phyloP scores from a whole-genome alignment of 306 rosid species.

The Quercus robur region DNA sequence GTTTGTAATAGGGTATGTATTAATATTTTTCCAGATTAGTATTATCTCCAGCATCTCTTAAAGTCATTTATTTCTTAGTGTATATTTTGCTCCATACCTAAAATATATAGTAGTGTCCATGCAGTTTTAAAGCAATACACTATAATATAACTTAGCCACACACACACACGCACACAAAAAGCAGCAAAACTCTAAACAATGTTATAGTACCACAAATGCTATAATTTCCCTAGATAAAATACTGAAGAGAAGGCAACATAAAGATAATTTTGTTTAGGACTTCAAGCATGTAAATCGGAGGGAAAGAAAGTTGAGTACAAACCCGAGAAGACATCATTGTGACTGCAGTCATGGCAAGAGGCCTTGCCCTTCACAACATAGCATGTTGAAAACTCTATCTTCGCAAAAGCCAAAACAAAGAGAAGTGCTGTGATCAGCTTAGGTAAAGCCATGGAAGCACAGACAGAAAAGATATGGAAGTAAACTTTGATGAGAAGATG shows the following conservation, averaged over 20 bases:
- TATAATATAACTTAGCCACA: too few relatives aligned
- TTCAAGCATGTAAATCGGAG: background rate
- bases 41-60: too few relatives aligned
- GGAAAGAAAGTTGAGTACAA: conserved; percentile 3
- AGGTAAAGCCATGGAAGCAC: conserved; percentile 44
- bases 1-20: too few relatives aligned
- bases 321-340: conserved; percentile 59
- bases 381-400: conserved; percentile 39
- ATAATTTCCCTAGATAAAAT: too few relatives aligned
- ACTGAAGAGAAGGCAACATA: background rate
- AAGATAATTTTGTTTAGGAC: background rate
- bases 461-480: background rate
- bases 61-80: too few relatives aligned
- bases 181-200: too few relatives aligned
- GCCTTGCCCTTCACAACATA: conserved; percentile 54
- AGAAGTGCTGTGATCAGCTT: conserved; percentile 37
- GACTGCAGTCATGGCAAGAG: conserved; percentile 68
- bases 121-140: too few relatives aligned
- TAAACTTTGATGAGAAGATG: background rate
- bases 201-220: too few relatives aligned
- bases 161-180: too few relatives aligned
- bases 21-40: too few relatives aligned
- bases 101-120: too few relatives aligned
- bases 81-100: too few relatives aligned
- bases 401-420: conserved; percentile 39